Percentiles rank a stretch among this genome's conserved stretches.
These are phyloP conservation scores for Capsella bursapastoris DNA, from an alignment of 345 rosid genomes.

Conservation along the genomic window DNA sequence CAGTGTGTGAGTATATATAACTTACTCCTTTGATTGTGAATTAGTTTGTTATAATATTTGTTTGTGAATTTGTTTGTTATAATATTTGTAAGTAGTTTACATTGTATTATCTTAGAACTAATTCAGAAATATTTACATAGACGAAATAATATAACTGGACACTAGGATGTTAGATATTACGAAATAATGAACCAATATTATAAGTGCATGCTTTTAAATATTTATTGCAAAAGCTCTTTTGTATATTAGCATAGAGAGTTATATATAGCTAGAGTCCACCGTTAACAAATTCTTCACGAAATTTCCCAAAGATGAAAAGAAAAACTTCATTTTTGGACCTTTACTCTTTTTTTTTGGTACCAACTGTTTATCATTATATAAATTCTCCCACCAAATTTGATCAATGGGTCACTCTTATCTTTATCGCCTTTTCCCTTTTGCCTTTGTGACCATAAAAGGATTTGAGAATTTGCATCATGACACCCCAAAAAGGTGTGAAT, in stretches of 20 bases:
- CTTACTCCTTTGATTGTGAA: background rate
- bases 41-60: background rate
- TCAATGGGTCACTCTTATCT: conserved; percentile 40
- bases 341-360: conserved; percentile 1
- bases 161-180: background rate
- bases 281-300: background rate
- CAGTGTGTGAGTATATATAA: background rate
- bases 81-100: too few relatives aligned
- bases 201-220: background rate
- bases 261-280: background rate
- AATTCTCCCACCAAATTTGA: conserved; percentile 13
- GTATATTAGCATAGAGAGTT: background rate
- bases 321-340: conserved; percentile 9
- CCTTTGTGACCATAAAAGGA: conserved; percentile 44
- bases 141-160: background rate
- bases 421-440: conserved; percentile 38
- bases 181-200: too few relatives aligned
- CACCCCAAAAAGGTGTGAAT: conserved; percentile 39
- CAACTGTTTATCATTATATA: conserved; percentile 16
- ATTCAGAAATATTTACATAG: too few relatives aligned
- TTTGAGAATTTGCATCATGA: conserved; percentile 38
- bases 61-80: background rate
- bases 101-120: background rate
- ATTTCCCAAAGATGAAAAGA: background rate
- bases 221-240: background rate